These are phyloP conservation scores for Macrolepiota albuminosa DNA, from an alignment of 768 basidiomycete genomes.

Conservation along the genomic window DNA sequence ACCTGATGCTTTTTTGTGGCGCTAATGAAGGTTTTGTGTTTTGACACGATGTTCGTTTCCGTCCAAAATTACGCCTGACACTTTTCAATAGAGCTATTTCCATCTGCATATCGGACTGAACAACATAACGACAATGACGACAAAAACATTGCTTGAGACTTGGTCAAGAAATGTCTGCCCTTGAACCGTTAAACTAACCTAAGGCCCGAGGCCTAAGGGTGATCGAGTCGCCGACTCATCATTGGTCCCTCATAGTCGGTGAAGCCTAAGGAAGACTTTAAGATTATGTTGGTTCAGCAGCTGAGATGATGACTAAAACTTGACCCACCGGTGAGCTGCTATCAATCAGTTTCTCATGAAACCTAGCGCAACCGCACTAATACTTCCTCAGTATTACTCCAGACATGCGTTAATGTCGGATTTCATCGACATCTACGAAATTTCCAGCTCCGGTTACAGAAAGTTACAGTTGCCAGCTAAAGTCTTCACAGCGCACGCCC, in stretches of 20 bases:
- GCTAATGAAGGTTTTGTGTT: neutral
- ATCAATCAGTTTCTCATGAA: neutral
- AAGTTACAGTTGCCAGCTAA: neutral
- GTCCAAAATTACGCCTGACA: neutral
- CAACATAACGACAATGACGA: neutral
- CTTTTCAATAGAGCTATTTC: neutral
- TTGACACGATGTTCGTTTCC: neutral
- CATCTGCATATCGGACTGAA: neutral
- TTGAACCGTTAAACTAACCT: neutral
- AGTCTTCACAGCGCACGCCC: neutral
- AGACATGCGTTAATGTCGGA: neutral
- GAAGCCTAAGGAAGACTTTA: neutral
- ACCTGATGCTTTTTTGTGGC: neutral
- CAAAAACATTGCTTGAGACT: neutral
- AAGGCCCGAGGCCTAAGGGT: neutral
- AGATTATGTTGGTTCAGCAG: neutral
- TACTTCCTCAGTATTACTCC: too few species aligned
- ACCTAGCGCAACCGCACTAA: neutral
- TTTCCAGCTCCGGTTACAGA: neutral
- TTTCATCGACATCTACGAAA: neutral
- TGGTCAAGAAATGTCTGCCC: neutral
- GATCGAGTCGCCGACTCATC: neutral
- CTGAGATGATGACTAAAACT: neutral
- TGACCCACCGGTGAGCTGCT: neutral
- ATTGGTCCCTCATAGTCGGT: neutral